phyloP scores from a whole-genome alignment of 2,329 filamentous ascomycete genomes.

The Pestalotiopsis sp. region DNA sequence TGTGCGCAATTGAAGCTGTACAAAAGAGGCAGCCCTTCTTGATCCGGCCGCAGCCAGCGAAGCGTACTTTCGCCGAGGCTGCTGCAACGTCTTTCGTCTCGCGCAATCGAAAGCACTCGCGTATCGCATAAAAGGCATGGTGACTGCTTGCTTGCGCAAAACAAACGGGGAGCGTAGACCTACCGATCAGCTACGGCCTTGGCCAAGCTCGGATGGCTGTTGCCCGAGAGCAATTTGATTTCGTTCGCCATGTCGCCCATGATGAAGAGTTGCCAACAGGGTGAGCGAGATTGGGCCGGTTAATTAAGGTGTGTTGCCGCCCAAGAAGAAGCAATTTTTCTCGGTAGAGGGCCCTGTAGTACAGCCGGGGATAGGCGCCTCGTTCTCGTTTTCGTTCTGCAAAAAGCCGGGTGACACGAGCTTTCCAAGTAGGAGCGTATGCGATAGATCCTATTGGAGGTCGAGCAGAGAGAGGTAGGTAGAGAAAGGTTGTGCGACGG shows the following conservation, averaged over 20 bases:
- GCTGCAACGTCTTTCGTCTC: neutral
- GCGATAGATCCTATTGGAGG: neutral
- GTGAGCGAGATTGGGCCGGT: conserved; percentile 4
- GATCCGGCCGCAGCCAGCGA: too few relatives aligned
- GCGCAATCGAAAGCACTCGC: neutral
- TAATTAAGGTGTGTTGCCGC: neutral
- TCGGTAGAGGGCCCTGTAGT: neutral
- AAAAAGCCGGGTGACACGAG: neutral
- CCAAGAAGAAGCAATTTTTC: neutral
- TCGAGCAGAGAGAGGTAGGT: neutral
- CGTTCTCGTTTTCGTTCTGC: too few relatives aligned
- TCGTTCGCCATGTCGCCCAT: conserved; percentile 39
- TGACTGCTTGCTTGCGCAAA: neutral
- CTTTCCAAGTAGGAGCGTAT: neutral
- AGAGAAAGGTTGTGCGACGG: neutral
- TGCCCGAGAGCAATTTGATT: conserved; percentile 43
- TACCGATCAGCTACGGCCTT: conserved; percentile 41
- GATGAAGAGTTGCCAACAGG: conserved; percentile 13
- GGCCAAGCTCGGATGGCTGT: conserved; percentile 40
- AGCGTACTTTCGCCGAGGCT: too few relatives aligned
- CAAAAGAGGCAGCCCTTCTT: neutral
- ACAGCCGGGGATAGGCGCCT: neutral
- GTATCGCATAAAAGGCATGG: neutral
- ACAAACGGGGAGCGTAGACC: conserved; percentile 15
- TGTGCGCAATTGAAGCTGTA: neutral